Percentiles rank a stretch among this genome's conserved stretches.
phyloP scores from a whole-genome alignment of 176 grass and related monocot species.

The Carex kokanica region DNA sequence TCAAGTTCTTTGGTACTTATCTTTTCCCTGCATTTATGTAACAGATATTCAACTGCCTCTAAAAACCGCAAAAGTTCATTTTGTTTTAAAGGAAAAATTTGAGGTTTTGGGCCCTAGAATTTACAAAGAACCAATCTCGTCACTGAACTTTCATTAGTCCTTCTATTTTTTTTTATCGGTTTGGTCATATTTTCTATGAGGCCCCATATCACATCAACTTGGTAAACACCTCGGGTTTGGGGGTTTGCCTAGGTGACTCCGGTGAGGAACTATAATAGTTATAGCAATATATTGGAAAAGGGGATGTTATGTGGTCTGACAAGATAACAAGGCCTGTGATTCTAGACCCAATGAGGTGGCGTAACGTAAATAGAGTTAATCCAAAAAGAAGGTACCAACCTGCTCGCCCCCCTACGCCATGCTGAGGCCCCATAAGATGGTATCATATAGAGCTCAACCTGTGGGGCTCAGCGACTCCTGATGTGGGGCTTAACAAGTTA shows the following conservation, averaged over 20 bases:
- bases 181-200: neutral
- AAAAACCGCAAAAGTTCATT: neutral
- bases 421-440: neutral
- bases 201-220: neutral
- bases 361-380: neutral
- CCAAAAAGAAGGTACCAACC: neutral
- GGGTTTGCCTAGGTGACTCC: neutral
- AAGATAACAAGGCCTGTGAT: neutral
- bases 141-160: too few relatives aligned
- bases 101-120: neutral
- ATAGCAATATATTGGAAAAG: neutral
- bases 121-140: neutral
- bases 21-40: neutral
- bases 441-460: neutral
- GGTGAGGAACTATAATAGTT: neutral
- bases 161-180: neutral
- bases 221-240: neutral
- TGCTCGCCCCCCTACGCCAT: neutral
- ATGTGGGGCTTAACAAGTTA: neutral
- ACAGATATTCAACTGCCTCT: neutral
- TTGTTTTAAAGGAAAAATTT: neutral
- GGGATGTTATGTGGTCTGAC: neutral
- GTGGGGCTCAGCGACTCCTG: neutral
- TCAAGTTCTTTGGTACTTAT: slow-evolving; percentile 81
- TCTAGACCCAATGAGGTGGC: neutral